These are phyloP conservation scores for Candida germanica DNA, from an alignment of 805 yeast species.

Conservation along the genomic window DNA sequence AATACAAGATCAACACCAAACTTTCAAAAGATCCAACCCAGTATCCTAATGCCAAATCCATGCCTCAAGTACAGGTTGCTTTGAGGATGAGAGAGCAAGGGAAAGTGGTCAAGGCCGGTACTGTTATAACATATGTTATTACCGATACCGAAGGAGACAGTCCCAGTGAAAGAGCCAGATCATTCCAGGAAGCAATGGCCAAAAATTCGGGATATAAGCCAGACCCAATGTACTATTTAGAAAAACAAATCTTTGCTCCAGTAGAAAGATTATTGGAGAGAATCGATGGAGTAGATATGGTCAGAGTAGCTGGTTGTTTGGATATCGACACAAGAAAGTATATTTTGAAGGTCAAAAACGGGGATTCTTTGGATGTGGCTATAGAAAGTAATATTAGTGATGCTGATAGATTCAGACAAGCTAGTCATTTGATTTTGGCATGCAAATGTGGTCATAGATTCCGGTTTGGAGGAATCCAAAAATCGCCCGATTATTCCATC, in stretches of 20 bases:
- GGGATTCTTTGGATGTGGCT: constrained; percentile 41
- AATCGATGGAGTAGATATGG: constrained; percentile 82
- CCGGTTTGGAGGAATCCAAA: constrained; percentile 70
- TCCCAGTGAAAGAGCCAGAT: constrained; percentile 71
- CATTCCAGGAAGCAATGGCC: constrained; percentile 67
- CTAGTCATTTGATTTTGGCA: constrained; percentile 50
- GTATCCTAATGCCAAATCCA: constrained; percentile 75
- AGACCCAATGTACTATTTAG: constrained; percentile 77
- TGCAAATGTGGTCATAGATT: constrained; percentile 66
- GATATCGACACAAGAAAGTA: constrained; percentile 74
- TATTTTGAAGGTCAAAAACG: constrained; percentile 41
- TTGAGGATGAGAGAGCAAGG: constrained; percentile 76
- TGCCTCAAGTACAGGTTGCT: constrained; percentile 93
- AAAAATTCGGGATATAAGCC: constrained; percentile 53
- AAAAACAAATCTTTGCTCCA: constrained; percentile 87
- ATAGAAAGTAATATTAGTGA: constrained; percentile 80
- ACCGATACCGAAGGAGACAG: constrained; percentile 42
- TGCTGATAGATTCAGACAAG: constrained; percentile 72
- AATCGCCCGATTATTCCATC: constrained; percentile 58
- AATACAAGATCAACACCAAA: constrained; percentile 78
- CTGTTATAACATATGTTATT: constrained; percentile 84
- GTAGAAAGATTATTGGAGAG: constrained; percentile 81
- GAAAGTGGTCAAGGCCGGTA: constrained; percentile 82
- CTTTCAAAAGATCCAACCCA: constrained; percentile 84
- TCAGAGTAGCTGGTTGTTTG: constrained; percentile 69